Evolutionary conservation across 2,329 filamentous ascomycete genomes (phyloP), one percentile per base, ranked within the genome.

Genomic region (Fusarium sp.): DNA sequence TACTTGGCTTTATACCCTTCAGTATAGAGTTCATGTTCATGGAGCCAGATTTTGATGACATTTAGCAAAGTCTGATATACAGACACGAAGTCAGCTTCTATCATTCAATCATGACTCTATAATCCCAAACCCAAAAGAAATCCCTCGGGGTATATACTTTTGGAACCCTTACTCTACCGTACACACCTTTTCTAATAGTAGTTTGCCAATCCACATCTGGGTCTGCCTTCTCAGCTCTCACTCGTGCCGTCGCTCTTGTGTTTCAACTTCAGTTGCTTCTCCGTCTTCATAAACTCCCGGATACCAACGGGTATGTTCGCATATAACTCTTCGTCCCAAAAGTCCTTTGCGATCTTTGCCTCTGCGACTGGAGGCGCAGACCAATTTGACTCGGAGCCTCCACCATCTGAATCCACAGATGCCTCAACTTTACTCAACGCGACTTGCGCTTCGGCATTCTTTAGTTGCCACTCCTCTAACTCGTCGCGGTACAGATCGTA

Each of bases 231-330:
- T 56, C 25, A 83, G n/a, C 79, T 80, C 2, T 82, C 81, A n/a
- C 75, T 51, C 3, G 81, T 82, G n/a, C 84, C 82, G 56, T 89
- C 87, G 51, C 83, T 80, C 73, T 81, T 78, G 76, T 94, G 92
- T 78, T 88, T 91, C 78, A 92, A 85, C 79, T 93, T 95, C 63
- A 99, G 79, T 78, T 84, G 90, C 85, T 98, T 98, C 82, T 99
- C 96, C 62, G 91, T 94, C 82, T 91, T 93, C 95, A 99, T 98
- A 75, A 99, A 99, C 78, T 97, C 95, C 65, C 93, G 85, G 69
- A 99, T 97, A 0, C 95, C 96, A 11, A 98, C 92, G 0, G 96
- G 95, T 52, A 99, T 89, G 70, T 88, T 88, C 49, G 88, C 87
- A 74, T 97, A 96, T 35, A 97, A 76, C 49, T 92, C 89, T 3